A percentile compares a stretch with the other conserved stretches of the same genome.
Evolutionary conservation across 2,329 filamentous ascomycete species (phyloP).

Genomic region (Aspergillus ustus): DNA sequence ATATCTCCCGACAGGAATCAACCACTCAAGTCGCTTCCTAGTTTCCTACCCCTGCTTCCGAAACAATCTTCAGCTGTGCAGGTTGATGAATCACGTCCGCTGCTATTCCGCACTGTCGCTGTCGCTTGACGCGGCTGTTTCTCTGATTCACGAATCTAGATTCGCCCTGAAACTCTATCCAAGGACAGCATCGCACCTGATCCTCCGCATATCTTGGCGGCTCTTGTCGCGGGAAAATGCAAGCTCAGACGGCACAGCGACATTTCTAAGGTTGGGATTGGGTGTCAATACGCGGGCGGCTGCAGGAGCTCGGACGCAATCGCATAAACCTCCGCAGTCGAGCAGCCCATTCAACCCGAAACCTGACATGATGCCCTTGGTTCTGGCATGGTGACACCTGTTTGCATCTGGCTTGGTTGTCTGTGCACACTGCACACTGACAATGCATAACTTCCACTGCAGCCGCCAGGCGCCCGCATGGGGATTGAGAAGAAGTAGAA

Average conservation of each 20-base stretch:
- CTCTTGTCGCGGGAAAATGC: constrained; percentile 33
- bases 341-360: constrained; percentile 23
- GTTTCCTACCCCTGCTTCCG: constrained; percentile 29
- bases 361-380: neutral
- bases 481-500: neutral
- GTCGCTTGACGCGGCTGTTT: constrained; percentile 26
- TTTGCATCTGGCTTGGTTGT: neutral
- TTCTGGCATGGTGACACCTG: neutral
- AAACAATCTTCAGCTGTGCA: constrained; percentile 3
- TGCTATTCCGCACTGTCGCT: constrained; percentile 17
- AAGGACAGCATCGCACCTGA: constrained; percentile 25
- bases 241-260: constrained; percentile 29
- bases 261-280: constrained; percentile 31
- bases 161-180: constrained; percentile 29
- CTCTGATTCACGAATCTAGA: constrained; percentile 28
- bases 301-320: constrained; percentile 31
- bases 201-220: constrained; percentile 33
- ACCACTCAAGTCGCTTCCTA: constrained; percentile 26
- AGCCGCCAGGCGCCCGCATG: neutral
- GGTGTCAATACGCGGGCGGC: constrained; percentile 29
- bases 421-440: neutral
- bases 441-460: neutral
- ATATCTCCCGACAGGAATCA: constrained; percentile 31
- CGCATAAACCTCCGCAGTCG: constrained; percentile 26
- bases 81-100: neutral